Conservation (phyloP, 768 basidiomycete genomes). For the Macrolepiota albuminosa region DNA sequence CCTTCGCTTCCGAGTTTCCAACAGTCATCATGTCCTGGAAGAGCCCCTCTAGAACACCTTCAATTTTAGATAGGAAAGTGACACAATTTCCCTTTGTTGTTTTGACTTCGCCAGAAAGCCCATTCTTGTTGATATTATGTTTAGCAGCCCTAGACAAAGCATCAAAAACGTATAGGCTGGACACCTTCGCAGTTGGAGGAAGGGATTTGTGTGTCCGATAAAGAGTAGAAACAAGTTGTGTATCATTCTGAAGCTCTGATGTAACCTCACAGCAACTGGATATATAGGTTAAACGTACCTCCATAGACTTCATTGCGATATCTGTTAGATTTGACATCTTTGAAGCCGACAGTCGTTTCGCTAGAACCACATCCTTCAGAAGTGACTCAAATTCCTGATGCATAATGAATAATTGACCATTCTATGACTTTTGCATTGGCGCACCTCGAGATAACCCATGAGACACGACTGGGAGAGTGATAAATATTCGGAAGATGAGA, state of each 20-base stretch:
- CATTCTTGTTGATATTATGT: slow-evolving; percentile 59
- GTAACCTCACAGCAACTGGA: background rate
- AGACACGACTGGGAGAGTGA: slow-evolving; percentile 12
- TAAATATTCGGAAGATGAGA: slow-evolving; percentile 8
- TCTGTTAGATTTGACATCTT: slow-evolving; percentile 79
- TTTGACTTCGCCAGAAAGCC: slow-evolving; percentile 49
- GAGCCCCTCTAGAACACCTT: slow-evolving; percentile 85
- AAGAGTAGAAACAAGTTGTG: slow-evolving; percentile 81
- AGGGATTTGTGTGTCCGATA: slow-evolving; percentile 88
- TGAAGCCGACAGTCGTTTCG: slow-evolving; percentile 82
- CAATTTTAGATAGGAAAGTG: slow-evolving; percentile 84
- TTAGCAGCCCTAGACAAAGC: slow-evolving; percentile 85
- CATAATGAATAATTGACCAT: slow-evolving; percentile 3
- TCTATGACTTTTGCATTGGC: slow-evolving; percentile 7
- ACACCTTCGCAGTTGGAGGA: slow-evolving; percentile 63
- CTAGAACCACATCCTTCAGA: slow-evolving; percentile 76
- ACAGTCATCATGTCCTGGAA: slow-evolving; percentile 78
- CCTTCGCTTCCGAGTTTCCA: slow-evolving; percentile 73
- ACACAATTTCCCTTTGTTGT: slow-evolving; percentile 65
- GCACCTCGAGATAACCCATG: slow-evolving; percentile 42
- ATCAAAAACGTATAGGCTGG: slow-evolving; percentile 91
- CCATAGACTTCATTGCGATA: slow-evolving; percentile 70
- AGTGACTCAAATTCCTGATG: slow-evolving; percentile 73
- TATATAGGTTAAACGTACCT: slow-evolving; percentile 42
- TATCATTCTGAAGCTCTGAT: slow-evolving; percentile 58